Conservation (phyloP, 768 basidiomycete genomes). For the Mrakia blollopis region DNA sequence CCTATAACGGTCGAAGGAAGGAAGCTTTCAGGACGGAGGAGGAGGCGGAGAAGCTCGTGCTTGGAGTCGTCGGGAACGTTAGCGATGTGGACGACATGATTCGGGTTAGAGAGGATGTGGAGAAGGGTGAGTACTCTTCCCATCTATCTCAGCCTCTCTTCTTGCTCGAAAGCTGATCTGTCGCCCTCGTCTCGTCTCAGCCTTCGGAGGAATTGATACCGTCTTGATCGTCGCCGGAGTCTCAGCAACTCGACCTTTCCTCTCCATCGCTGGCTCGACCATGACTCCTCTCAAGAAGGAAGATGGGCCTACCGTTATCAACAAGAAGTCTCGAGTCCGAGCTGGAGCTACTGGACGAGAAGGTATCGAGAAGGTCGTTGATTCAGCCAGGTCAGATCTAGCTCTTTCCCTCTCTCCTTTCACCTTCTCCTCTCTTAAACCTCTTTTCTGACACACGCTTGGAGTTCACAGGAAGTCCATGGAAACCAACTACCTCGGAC, state of each 20-base stretch:
- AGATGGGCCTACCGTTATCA: background rate
- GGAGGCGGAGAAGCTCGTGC: constrained; percentile 39
- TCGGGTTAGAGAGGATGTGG: constrained; percentile 53
- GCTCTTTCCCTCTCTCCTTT: constrained; percentile 29
- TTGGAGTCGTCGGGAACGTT: constrained; percentile 62
- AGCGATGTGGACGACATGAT: constrained; percentile 64
- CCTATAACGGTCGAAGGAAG: constrained; percentile 4
- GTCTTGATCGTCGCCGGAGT: constrained; percentile 77
- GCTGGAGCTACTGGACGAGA: constrained; percentile 48
- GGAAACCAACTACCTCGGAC: constrained; percentile 27
- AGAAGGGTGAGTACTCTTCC: constrained; percentile 53
- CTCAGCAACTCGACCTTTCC: constrained; percentile 69
- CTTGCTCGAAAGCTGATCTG: background rate
- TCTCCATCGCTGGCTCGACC: constrained; percentile 59
- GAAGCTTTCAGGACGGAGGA: background rate
- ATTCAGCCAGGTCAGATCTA: constrained; percentile 56
- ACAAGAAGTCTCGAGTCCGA: background rate
- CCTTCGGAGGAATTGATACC: constrained; percentile 64
- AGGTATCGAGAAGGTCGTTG: constrained; percentile 58
- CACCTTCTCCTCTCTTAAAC: background rate
- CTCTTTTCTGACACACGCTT: background rate
- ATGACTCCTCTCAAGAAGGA: background rate
- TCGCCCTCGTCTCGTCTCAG: background rate
- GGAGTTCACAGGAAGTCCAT: constrained; percentile 8
- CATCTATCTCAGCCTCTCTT: background rate